Percentiles rank a stretch among this genome's conserved stretches.
Conservation (phyloP, 208 protist species). For the Leishmania guyanensis region DNA sequence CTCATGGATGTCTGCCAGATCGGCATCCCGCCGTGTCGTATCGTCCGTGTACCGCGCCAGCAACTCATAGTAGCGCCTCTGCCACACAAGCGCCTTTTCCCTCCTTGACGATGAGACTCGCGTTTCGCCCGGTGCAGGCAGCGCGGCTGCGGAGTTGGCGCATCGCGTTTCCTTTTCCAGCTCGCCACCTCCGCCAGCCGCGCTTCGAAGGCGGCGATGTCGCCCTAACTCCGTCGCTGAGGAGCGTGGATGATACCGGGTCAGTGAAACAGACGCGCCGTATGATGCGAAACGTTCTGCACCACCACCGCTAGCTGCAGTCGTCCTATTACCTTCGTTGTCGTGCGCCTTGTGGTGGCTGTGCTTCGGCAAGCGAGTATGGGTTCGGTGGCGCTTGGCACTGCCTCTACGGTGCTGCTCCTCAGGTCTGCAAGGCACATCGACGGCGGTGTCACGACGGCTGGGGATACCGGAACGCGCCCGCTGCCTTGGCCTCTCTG, state of each 20-base stretch:
- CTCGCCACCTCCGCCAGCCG: no score
- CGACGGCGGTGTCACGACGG: neutral
- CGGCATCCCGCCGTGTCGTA: constrained; percentile 29
- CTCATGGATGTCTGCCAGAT: constrained; percentile 51
- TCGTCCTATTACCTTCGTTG: neutral
- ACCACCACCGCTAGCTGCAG: neutral
- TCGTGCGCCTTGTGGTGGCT: neutral
- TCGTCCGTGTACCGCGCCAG: constrained; percentile 32
- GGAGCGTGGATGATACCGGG: neutral
- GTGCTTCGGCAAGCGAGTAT: neutral
- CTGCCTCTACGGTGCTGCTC: neutral
- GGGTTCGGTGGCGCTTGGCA: neutral
- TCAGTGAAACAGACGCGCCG: neutral
- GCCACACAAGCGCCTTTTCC: constrained; percentile 20
- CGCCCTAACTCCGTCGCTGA: neutral
- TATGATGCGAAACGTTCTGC: neutral
- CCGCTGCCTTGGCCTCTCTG: constrained; percentile 4
- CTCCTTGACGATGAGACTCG: neutral
- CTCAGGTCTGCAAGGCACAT: neutral
- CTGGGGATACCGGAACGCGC: no score
- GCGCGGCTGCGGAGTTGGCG: neutral
- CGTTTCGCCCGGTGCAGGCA: neutral
- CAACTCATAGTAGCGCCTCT: constrained; percentile 43
- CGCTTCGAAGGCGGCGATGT: neutral
- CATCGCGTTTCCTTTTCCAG: no score